Percentiles rank a stretch among this genome's conserved stretches.
Evolutionary conservation across 1,284 basidiomycete genomes (phyloP).

Genomic region (Grifola frondosa): DNA sequence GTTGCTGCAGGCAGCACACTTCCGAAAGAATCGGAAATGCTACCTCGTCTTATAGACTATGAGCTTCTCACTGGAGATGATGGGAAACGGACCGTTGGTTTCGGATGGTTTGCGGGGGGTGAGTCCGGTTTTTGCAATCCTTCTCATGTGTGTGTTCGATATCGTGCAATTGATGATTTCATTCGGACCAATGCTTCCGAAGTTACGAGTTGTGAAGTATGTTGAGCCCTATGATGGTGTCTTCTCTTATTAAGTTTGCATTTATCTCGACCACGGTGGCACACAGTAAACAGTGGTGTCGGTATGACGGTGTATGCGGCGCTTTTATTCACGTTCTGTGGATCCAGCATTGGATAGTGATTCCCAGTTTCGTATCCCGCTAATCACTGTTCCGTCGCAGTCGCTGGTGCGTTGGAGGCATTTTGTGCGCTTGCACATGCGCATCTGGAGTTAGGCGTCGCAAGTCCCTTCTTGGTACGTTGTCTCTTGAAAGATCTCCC

Average conservation of each 20-base stretch:
- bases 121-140: conserved; percentile 20
- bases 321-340: too few species aligned
- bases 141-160: not conserved
- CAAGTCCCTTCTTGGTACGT: conserved; percentile 80
- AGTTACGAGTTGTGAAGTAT: too few species aligned
- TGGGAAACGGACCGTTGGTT: conserved; percentile 81
- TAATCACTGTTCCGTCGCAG: conserved; percentile 36
- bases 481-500: not conserved
- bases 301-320: not conserved
- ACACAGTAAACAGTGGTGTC: not conserved
- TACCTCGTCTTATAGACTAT: conserved; percentile 76
- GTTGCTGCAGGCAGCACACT: conserved; percentile 3
- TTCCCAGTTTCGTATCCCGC: not conserved
- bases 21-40: conserved; percentile 19
- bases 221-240: too few species aligned
- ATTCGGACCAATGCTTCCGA: too few species aligned
- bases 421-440: conserved; percentile 77
- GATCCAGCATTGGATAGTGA: not conserved
- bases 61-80: conserved; percentile 69
- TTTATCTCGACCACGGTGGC: too few species aligned
- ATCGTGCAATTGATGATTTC: too few species aligned
- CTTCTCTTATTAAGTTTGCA: too few species aligned
- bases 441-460: conserved; percentile 74
- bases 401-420: conserved; percentile 82
- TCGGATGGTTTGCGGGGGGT: conserved; percentile 90